Evolutionary conservation across 1,284 basidiomycete genomes (phyloP).

Genomic region (Moniliophthora roreri): DNA sequence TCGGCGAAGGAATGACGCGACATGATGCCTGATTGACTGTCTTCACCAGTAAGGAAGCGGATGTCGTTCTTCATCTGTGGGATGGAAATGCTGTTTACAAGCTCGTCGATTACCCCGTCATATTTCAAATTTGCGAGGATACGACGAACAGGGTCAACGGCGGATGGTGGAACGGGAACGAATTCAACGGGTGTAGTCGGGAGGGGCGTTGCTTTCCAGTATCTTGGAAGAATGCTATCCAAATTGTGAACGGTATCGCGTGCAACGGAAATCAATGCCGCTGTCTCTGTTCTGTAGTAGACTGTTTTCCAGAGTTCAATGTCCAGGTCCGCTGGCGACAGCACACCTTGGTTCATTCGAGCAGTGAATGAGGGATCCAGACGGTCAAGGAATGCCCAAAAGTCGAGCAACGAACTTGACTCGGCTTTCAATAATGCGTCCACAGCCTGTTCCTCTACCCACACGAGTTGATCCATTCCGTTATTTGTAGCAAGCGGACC

Average conservation of each 20-base stretch:
- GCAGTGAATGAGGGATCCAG: slow-evolving; percentile 20
- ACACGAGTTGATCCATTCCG: slow-evolving; percentile 48
- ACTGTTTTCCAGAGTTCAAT: slow-evolving; percentile 25
- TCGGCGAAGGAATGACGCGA: slow-evolving; percentile 78
- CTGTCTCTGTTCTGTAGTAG: slow-evolving; percentile 39
- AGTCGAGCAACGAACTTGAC: slow-evolving; percentile 23
- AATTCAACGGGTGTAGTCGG: slow-evolving; percentile 44
- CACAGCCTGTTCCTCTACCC: slow-evolving; percentile 57
- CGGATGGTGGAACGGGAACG: slow-evolving; percentile 51
- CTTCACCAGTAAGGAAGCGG: slow-evolving; percentile 82
- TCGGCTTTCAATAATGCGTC: slow-evolving; percentile 39
- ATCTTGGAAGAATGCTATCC: slow-evolving; percentile 54
- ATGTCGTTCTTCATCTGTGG: slow-evolving; percentile 68
- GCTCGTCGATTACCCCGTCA: slow-evolving; percentile 55
- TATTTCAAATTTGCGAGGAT: slow-evolving; percentile 54
- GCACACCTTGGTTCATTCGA: slow-evolving; percentile 24
- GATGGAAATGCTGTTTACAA: slow-evolving; percentile 65
- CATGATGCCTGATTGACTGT: slow-evolving; percentile 58
- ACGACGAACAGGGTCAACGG: slow-evolving; percentile 46
- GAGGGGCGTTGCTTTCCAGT: slow-evolving; percentile 60
- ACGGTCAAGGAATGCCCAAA: slow-evolving; percentile 32
- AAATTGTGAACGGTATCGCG: slow-evolving; percentile 34
- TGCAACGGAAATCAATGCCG: slow-evolving; percentile 47
- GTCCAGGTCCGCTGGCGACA: slow-evolving; percentile 26
- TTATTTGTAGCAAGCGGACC: slow-evolving; percentile 16